Evolutionary conservation across 1,284 basidiomycete genomes (phyloP), one percentile per base, ranked within the genome.

Genomic region (Cryptococcus sp.): DNA sequence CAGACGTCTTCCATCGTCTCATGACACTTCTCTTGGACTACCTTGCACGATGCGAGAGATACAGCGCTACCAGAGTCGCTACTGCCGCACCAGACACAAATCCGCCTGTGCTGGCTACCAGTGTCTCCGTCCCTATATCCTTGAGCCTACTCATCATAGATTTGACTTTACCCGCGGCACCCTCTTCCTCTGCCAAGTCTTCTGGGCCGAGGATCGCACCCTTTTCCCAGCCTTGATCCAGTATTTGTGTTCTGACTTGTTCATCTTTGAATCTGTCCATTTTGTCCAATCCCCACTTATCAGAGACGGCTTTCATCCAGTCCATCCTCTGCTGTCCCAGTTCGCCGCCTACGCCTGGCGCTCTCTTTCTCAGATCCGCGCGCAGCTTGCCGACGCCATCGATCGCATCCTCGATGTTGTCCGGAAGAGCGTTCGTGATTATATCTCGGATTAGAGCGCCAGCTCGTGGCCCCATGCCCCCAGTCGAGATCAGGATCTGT

Each of bases 401-500:
- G 54, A 98, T 90, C 1, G 92, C 91, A 49, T 84, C 83, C 38
- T 91, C 94, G 19, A 90, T 86, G 52, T 85, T 80, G 10, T 83
- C 83, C 3, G 91, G 89, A 46, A 99, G 79, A 17, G 83, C 82
- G 3, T 79, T 79, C 71, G 90, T 86, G 64, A 99, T 83, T 65
- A 81, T 83, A 64, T 84, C 82, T 60, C 89, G 85, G 48, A 98
- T 86, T 67, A 95, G 82, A 60, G 88, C 89, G 6, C 95, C 93
- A 64, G 98, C 83, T 74, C 91, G 89, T 8, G 96, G 96, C 4
- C 93, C 92, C 67, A 90, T 88, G 25, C 96, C 96, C 57, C 91
- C 92, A 1, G 96, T 99, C 10, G 92, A 95, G 46, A 99, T 88
- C 89, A 98, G 89, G 66, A 97, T 87, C 79, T 97, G 93, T 41